A percentile compares a stretch with the other conserved stretches of the same genome.
Conservation (phyloP, 805 yeast species). For the Brettanomyces naardenensis region DNA sequence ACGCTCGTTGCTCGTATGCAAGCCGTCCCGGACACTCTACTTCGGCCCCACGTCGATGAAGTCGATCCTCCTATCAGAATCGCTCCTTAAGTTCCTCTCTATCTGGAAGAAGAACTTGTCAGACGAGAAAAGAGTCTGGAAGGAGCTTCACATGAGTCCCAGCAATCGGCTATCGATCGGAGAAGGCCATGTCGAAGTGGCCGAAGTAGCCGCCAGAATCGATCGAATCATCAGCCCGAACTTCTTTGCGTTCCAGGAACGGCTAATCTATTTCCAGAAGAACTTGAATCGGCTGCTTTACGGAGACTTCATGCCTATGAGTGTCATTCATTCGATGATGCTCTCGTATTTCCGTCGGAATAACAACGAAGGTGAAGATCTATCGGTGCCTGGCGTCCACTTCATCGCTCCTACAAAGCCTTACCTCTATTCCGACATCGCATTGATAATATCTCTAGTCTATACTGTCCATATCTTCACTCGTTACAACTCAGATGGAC, state of each 20-base stretch:
- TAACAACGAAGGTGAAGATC: no score
- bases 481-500: not conserved
- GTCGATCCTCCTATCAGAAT: not conserved
- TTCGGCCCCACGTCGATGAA: not conserved
- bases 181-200: not conserved
- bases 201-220: not conserved
- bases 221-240: not conserved
- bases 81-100: not conserved
- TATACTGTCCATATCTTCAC: constrained; percentile 7
- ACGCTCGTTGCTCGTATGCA: not conserved
- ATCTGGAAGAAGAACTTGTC: not conserved
- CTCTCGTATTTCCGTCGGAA: not conserved
- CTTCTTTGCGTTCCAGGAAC: constrained; percentile 1
- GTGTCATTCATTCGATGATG: not conserved
- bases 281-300: constrained; percentile 1
- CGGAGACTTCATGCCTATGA: constrained; percentile 2
- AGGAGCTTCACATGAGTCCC: not conserved
- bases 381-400: no score
- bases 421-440: constrained; percentile 8
- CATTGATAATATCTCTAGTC: constrained; percentile 8
- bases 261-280: constrained; percentile 1
- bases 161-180: not conserved
- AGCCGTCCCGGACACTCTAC: constrained; percentile 1
- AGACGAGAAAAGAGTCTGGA: not conserved
- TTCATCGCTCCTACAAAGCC: constrained; percentile 6